Evolutionary conservation across 2,329 filamentous ascomycete genomes (phyloP), one percentile per base, ranked within the genome.

Genomic region (Talaromyces verruculosus): DNA sequence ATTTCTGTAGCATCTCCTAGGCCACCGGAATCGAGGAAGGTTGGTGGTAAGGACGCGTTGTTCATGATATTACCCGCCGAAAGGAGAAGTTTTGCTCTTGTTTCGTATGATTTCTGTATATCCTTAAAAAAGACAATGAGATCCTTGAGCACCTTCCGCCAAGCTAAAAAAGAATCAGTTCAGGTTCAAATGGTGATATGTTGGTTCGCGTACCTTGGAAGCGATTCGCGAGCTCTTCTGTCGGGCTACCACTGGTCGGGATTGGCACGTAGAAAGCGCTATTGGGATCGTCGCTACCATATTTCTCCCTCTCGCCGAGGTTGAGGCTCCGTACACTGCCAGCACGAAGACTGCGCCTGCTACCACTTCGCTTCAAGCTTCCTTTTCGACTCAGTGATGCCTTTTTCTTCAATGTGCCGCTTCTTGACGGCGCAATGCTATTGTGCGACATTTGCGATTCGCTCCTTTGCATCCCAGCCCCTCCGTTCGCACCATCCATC

Each of bases 121-220:
- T 98, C 95, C 72, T 92, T 89, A 77, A 97, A 98, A 77, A 97
- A 98, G 65, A 91, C 83, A 70, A 98, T 97, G 53, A 98, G 84
- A 71, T 97, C 93, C 77, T 98, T 98, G 63, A 99, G 85, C 15
- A 97, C 86, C 81, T 96, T 97, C 72, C 95, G 88, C 95, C 95
- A 99, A 61, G 91, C 93, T 96, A 69, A 39, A 11, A 43, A 35
- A 13, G 13, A n/a, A 55, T 67, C 43, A 67, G 55, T 35, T n/a
- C 17, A 17, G 19, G 6, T 37, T 19, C 19, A 5, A 17, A n/a
- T 8, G 30, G 22, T 13, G 3, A 51, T 39, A 64, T 39, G n/a
- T 15, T 19, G 33, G 39, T 45, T 43, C 19, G 37, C 41, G 35
- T 84, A 93, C 93, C 87, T 83, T 97, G 91, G 76, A 99, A 99